Conservation (phyloP, 805 yeast genomes). For the Wickerhamomyces subpelliculosus region DNA sequence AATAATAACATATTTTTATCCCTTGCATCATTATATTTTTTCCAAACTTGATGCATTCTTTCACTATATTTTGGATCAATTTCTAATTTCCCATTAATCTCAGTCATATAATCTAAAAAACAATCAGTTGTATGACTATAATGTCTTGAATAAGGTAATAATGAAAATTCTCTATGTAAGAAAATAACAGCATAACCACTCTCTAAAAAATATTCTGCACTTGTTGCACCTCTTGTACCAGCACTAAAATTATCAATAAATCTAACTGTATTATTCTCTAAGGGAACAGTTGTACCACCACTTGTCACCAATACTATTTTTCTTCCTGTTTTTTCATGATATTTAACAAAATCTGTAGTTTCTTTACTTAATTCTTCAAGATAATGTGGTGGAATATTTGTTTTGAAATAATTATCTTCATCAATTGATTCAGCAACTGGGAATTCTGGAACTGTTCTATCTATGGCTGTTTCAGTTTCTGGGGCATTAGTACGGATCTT, state of each 20-base stretch:
- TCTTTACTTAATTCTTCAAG: constrained; percentile 53
- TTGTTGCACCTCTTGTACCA: constrained; percentile 95
- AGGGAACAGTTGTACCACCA: constrained; percentile 97
- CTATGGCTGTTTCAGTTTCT: constrained; percentile 67
- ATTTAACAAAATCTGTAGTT: constrained; percentile 53
- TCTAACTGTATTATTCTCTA: constrained; percentile 93
- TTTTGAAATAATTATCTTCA: constrained; percentile 69
- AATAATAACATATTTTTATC: constrained; percentile 35
- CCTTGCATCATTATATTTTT: constrained; percentile 40
- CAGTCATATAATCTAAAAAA: constrained; percentile 75
- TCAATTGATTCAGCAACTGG: constrained; percentile 68
- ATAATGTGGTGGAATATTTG: constrained; percentile 70
- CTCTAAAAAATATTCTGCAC: constrained; percentile 86
- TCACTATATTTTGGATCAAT: constrained; percentile 54
- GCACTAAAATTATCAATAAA: constrained; percentile 96
- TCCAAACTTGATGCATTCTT: constrained; percentile 52
- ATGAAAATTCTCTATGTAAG: constrained; percentile 84
- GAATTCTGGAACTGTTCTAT: constrained; percentile 64
- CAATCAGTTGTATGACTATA: constrained; percentile 80
- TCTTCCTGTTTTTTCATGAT: constrained; percentile 37
- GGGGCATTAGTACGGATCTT: constrained; percentile 81
- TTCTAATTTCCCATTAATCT: constrained; percentile 47
- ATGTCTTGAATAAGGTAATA: constrained; percentile 88
- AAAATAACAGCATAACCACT: constrained; percentile 89
- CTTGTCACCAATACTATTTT: constrained; percentile 80